Evolutionary conservation across 78 protist genomes (phyloP).

Genomic region (Blattamonas nauphoetae): DNA sequence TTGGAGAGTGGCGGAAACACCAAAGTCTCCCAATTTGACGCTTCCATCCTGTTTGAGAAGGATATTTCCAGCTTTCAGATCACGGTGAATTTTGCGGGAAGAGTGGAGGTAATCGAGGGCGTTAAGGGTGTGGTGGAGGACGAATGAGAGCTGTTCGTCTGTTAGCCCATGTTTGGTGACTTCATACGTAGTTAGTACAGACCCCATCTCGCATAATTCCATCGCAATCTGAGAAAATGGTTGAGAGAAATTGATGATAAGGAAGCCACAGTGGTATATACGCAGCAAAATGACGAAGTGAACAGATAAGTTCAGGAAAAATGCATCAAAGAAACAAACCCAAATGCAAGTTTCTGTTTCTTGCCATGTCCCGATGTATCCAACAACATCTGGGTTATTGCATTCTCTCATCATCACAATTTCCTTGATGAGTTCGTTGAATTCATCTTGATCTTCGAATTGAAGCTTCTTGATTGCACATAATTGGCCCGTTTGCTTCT

Average conservation of each 20-base stretch:
- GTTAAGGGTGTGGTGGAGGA: not conserved
- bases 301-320: not conserved
- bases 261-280: not conserved
- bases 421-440: not conserved
- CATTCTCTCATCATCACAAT: not conserved
- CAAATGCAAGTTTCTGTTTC: constrained; percentile 8
- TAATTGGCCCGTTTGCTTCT: not conserved
- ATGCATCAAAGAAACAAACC: not conserved
- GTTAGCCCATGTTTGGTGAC: not conserved
- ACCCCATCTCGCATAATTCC: constrained; percentile 3
- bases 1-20: constrained; percentile 2
- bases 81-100: not conserved
- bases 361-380: not conserved
- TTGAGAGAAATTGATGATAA: not conserved
- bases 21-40: constrained; percentile 7
- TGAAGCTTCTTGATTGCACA: not conserved
- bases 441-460: not conserved
- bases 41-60: not conserved
- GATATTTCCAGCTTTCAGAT: not conserved
- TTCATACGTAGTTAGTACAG: not conserved
- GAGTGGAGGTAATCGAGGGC: not conserved
- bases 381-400: not conserved
- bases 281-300: not conserved
- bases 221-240: not conserved
- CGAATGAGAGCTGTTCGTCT: not conserved